Base-by-base conservation (phyloP, 208 protist genomes). In the Leishmania amazonensis region DNA sequence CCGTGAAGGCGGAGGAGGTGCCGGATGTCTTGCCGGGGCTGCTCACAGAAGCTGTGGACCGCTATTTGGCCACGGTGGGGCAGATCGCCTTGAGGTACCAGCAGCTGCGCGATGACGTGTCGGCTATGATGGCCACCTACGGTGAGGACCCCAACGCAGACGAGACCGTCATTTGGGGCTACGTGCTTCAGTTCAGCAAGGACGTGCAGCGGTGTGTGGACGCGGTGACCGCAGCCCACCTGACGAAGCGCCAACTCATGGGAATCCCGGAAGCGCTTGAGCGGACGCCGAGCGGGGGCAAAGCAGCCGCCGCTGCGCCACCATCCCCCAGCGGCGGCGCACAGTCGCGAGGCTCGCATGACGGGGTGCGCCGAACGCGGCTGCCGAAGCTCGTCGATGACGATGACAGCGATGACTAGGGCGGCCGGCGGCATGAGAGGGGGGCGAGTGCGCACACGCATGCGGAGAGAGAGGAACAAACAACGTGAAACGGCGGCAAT, bases 101-200 rank as follows among this genome's bases (percentile, higher is more conserved):
- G 81, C 85, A 90, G 77, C 81, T 94, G 58, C 86, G 89, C n/a
- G 89, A 94, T 13, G 89, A 94, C 81, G 79, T 94, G 67, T 86
- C 89, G 19, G 84, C 88, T 7, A 93, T 95, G 91, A 73, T 96
- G 28, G 87, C 88, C 51, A 88, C 84, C 70, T 96, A 90, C 86
- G 93, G 93, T 57, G 93, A 96, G 81, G 93, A 96, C 60, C 74
- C 86, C 9, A 78, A 67, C 42, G 78, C 76, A 8, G 93, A 96
- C 79, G 93, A 95, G 75, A 93, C 87, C 28, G 75, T 86, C 5
- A 58, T 96, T 17, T 95, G 91, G 91, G 81, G 71, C 51, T 89
- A 90, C 76, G 81, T 96, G 31, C 42, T 90, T 62, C 86, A 91
- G 76, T 93, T 96, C 77, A 81, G 81, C 70, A 83, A 75, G 31